Conservation (phyloP, 2,329 filamentous ascomycete species). For the Trichoderma sp. region DNA sequence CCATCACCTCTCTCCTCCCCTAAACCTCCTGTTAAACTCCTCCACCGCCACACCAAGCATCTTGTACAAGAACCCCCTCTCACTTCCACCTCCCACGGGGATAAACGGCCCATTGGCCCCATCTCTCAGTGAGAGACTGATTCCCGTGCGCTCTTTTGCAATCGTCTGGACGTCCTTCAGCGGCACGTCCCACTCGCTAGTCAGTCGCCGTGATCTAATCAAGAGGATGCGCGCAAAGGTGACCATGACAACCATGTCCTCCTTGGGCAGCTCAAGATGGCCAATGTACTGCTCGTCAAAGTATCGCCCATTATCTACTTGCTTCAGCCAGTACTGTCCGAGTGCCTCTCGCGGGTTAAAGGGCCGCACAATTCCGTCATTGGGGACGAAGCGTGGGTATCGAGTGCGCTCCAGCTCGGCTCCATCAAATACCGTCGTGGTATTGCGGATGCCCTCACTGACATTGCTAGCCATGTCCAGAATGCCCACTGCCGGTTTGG, state of each 20-base stretch:
- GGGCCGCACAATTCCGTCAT: slow-evolving; percentile 89
- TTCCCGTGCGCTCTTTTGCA: slow-evolving; percentile 90
- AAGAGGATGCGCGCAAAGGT: slow-evolving; percentile 87
- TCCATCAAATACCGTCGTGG: slow-evolving; percentile 95
- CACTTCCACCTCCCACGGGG: slow-evolving; percentile 84
- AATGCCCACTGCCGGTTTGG: slow-evolving; percentile 93
- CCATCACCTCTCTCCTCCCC: slow-evolving; percentile 35
- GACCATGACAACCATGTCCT: slow-evolving; percentile 87
- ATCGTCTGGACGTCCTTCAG: slow-evolving; percentile 97
- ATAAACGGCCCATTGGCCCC: slow-evolving; percentile 94
- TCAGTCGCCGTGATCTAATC: slow-evolving; percentile 79
- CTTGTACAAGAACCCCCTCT: slow-evolving; percentile 60
- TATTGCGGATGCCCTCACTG: slow-evolving; percentile 96
- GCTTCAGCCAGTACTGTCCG: slow-evolving; percentile 98
- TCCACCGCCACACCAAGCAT: slow-evolving; percentile 66
- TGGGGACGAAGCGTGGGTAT: slow-evolving; percentile 86
- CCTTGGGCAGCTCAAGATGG: slow-evolving; percentile 84
- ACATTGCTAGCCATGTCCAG: slow-evolving; percentile 97
- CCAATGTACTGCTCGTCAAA: slow-evolving; percentile 98
- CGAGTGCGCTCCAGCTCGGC: slow-evolving; percentile 92
- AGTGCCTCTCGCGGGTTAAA: slow-evolving; percentile 94
- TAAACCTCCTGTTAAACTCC: slow-evolving; percentile 64
- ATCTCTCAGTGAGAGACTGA: slow-evolving; percentile 84
- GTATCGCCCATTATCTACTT: slow-evolving; percentile 93
- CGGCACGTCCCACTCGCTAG: slow-evolving; percentile 92